Evolutionary conservation across 2,329 filamentous ascomycete species (phyloP).

Genomic region (Colletotrichum graminicola): DNA sequence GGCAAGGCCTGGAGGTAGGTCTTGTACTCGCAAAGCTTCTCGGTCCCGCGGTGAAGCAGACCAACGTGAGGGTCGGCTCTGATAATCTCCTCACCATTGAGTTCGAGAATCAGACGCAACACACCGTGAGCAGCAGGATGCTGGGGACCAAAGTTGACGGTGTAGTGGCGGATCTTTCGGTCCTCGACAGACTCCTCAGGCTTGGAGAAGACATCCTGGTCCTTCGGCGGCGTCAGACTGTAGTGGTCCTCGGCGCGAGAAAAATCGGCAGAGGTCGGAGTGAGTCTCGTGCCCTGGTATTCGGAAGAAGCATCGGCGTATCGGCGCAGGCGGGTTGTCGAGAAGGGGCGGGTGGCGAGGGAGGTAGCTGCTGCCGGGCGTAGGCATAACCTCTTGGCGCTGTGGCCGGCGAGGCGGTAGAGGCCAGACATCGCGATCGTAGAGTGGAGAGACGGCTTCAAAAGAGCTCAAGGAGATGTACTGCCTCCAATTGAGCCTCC

Average conservation of each 20-base stretch:
- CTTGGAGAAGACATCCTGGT: slow-evolving; percentile 57
- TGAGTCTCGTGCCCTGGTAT: slow-evolving; percentile 70
- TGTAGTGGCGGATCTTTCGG: slow-evolving; percentile 98
- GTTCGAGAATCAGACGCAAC: slow-evolving; percentile 94
- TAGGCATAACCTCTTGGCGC: slow-evolving; percentile 76
- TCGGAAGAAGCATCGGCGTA: slow-evolving; percentile 68
- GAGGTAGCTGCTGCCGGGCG: slow-evolving; percentile 55
- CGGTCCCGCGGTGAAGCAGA: slow-evolving; percentile 93
- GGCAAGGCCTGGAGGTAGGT: slow-evolving; percentile 98
- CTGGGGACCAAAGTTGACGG: slow-evolving; percentile 99
- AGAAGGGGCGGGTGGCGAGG: slow-evolving; percentile 69
- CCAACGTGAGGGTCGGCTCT: slow-evolving; percentile 97
- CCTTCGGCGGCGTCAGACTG: slow-evolving; percentile 58
- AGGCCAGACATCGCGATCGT: slow-evolving; percentile 75
- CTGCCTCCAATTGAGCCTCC: slow-evolving; percentile 44
- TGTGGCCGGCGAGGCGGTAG: slow-evolving; percentile 78
- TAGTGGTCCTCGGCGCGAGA: slow-evolving; percentile 62
- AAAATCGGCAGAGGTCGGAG: slow-evolving; percentile 76
- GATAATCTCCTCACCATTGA: slow-evolving; percentile 97
- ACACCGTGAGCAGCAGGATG: slow-evolving; percentile 99
- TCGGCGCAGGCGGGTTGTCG: slow-evolving; percentile 72
- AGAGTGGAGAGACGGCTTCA: slow-evolving; percentile 48
- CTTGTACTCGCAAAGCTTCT: slow-evolving; percentile 99
- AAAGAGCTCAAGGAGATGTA: slow-evolving; percentile 45
- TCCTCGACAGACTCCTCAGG: slow-evolving; percentile 62